Evolutionary conservation across 306 rosid genomes (phyloP), one percentile per base, ranked within the genome.

Genomic region (Cicer judaicum): DNA sequence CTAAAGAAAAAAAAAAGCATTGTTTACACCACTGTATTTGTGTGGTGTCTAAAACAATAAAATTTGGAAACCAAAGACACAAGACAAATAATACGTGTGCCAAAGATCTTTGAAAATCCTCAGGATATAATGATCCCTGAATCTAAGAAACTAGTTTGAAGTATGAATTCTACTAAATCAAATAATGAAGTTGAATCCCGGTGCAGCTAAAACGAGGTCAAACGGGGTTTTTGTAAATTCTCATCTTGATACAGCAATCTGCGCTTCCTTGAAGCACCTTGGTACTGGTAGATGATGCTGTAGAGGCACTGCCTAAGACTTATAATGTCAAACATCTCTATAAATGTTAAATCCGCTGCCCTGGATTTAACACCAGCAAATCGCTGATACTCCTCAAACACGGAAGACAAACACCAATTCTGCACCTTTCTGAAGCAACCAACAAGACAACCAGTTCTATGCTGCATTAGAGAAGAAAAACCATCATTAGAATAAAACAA

Each of bases 231-330:
- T 82, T 86, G 93, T 77, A 86, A n/a, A 52, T 84, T 85, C 56
- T 90, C 99, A 24, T 90, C 97, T 49, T 73, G 53, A 68, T 90
- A 86, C 77, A 90, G 13, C 81, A 94, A 88, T 56, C 97, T 62
- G 74, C 93, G 89, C 88, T 90, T 94, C 80, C 75, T 92, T 4
- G 93, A 88, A 63, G 90, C 89, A 54, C 98, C 96, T 79, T 94
- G 99, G 84, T 94, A 89, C 85, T 84, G 93, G 85, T 87, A 94
- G 83, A 92, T 86, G 53, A 92, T 87, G 89, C 95, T 94, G 96
- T 87, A 87, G 67, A 92, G 93, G 81, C 97, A 94, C 77, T 92
- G 95, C 77, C 95, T 87, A 85, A 94, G 85, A 72, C 64, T 72
- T 60, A 62, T 0, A 11, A 73, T 63, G 67, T 94, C 90, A 76